Conservation (phyloP, 2,329 filamentous ascomycete genomes). For the Fusarium sacchari region DNA sequence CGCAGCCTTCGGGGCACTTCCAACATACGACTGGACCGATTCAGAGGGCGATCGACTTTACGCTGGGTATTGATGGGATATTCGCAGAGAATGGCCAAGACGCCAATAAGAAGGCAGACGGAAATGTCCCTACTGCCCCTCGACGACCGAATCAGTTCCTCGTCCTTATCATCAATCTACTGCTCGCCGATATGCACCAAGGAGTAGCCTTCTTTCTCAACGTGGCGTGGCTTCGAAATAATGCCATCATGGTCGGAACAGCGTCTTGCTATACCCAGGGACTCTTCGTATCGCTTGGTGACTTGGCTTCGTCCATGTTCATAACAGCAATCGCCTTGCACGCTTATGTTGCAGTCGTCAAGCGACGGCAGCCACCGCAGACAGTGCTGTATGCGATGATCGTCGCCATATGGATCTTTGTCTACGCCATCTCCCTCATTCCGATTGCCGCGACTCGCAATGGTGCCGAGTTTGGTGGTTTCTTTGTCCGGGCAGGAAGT, state of each 20-base stretch:
- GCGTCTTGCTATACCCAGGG: conserved; percentile 71
- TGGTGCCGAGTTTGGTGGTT: conserved; percentile 53
- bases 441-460: conserved; percentile 58
- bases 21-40: conserved; percentile 16
- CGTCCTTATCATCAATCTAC: conserved; percentile 74
- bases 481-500: conserved; percentile 72
- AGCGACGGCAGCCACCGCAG: conserved; percentile 62
- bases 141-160: conserved; percentile 72
- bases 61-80: conserved; percentile 50
- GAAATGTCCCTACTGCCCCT: neutral
- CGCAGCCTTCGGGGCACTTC: conserved; percentile 4
- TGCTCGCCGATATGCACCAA: conserved; percentile 75
- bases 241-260: conserved; percentile 64
- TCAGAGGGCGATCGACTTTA: conserved; percentile 47
- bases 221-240: conserved; percentile 63
- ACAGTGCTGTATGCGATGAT: conserved; percentile 61
- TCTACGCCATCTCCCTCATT: conserved; percentile 66
- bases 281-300: conserved; percentile 74
- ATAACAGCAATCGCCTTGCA: conserved; percentile 73
- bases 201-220: conserved; percentile 72
- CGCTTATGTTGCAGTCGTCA: conserved; percentile 71
- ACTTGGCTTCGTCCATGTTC: conserved; percentile 73
- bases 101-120: neutral
- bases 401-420: conserved; percentile 64
- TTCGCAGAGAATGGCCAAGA: conserved; percentile 36